These are phyloP conservation scores for Aspergillus pseudotamarii DNA, from an alignment of 2,329 filamentous ascomycete species.

Conservation along the genomic window DNA sequence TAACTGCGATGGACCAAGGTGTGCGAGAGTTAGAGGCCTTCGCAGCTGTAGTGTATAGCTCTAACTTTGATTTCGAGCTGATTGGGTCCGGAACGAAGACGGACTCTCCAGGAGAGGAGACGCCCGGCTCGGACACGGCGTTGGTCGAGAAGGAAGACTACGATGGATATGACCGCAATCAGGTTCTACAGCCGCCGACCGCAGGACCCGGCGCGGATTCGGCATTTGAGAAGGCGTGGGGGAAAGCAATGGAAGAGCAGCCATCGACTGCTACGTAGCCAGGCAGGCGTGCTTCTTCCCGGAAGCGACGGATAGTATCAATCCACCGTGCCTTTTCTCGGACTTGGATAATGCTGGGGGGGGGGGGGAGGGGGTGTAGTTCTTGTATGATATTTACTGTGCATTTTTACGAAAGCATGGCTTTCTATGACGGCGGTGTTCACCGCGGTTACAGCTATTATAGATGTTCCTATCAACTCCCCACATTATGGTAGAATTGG, in stretches of 20 bases:
- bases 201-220: conserved; percentile 23
- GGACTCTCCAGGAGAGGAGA: conserved; percentile 12
- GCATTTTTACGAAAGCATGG: not conserved
- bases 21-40: conserved; percentile 53
- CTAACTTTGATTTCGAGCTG: conserved; percentile 46
- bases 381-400: conserved; percentile 5
- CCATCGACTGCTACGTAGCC: conserved; percentile 10
- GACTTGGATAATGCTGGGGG: not conserved
- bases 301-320: not conserved
- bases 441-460: not conserved
- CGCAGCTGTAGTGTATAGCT: conserved; percentile 53
- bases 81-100: conserved; percentile 26
- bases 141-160: conserved; percentile 24
- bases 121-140: conserved; percentile 17
- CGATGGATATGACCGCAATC: conserved; percentile 9
- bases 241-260: conserved; percentile 38
- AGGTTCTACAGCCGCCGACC: conserved; percentile 1
- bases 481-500: not conserved
- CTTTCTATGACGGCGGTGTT: not conserved
- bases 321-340: not conserved
- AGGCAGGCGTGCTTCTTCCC: not conserved
- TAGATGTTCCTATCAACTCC: not conserved
- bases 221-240: conserved; percentile 41
- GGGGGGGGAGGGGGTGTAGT: not conserved
- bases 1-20: conserved; percentile 47